These are phyloP conservation scores for Wallacemonas sp. DNA, from an alignment of 208 protist species.

Conservation along the genomic window DNA sequence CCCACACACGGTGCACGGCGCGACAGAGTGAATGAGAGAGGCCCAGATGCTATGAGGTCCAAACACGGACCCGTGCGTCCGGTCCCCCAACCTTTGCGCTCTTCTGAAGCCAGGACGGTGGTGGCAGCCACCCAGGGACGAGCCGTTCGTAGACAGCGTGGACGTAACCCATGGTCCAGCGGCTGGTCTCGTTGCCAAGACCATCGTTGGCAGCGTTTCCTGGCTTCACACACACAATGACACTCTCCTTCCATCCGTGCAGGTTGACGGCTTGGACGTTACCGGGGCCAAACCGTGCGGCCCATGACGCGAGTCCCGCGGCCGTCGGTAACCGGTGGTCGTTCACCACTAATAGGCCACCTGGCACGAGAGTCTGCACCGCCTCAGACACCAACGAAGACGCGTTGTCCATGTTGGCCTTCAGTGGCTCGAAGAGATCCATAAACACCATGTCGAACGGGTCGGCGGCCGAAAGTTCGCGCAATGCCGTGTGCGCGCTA, in stretches of 20 bases:
- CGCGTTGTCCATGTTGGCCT: conserved; percentile 49
- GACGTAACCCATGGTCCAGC: conserved; percentile 5
- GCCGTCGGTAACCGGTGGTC: conserved; percentile 61
- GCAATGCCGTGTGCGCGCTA: conserved; percentile 26
- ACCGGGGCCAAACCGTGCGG: conserved; percentile 38
- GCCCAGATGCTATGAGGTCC: conserved; percentile 17
- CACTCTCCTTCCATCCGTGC: conserved; percentile 74
- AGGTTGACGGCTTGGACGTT: conserved; percentile 75
- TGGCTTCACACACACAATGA: conserved; percentile 49
- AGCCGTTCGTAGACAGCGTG: conserved; percentile 35
- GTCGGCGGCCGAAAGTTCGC: conserved; percentile 8
- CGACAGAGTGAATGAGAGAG: neutral
- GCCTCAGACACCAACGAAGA: conserved; percentile 27
- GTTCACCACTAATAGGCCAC: conserved; percentile 73
- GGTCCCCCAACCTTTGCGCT: conserved; percentile 3
- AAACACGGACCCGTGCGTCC: conserved; percentile 17
- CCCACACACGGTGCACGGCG: no score
- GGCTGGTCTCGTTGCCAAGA: conserved; percentile 9
- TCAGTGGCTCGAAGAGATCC: conserved; percentile 77
- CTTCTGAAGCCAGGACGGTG: conserved; percentile 30
- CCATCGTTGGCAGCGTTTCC: conserved; percentile 21
- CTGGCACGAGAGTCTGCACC: conserved; percentile 28
- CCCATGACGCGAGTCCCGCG: conserved; percentile 28
- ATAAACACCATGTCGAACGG: conserved; percentile 65
- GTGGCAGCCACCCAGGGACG: conserved; percentile 35